Base-by-base conservation (phyloP, 2,329 filamentous ascomycete genomes). In the Trichoderma cornu-damae region DNA sequence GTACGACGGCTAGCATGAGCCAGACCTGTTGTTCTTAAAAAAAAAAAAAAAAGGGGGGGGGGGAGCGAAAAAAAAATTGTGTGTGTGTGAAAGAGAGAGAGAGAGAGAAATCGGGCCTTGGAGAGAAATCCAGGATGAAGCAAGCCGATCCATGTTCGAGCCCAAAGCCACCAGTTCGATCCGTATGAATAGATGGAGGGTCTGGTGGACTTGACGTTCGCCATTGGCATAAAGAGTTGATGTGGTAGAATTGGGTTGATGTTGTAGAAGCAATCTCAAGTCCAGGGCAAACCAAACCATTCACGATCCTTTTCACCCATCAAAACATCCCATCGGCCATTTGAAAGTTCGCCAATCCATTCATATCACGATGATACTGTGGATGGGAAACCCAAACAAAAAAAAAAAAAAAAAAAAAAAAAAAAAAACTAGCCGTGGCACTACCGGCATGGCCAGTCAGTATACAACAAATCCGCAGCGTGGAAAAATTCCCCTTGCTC, bases 131-230 rank as follows among this genome's bases (percentile, higher is more conserved):
- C 38, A 38, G 28, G 22, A 28, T 14, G 11, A 18, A 32, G 8
- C 22, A 30, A 16, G 34, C 20, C 24, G 20, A 53, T 35, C 49
- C 49, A 42, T 47, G 49, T 24, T 32, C n/a, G n/a, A 26, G 43
- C 11, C 11, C 28, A 22, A 52, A 58, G 34, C 43, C 49, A 53
- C 42, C 12, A 37, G 49, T 53, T 58, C 49, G 49, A 48, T 53
- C 42, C 35, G 56, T 49, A 53, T 48, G 42, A 58, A 37, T 34
- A 38, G 49, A 42, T 49, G 49, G 49, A n/a, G n/a, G 34, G 30
- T 26, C 16, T 40, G 28, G 16, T 42, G 24, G 26, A 30, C 43
- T 32, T 49, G 53, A 42, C 35, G 16, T n/a, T n/a, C 26, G 32
- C 16, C 32, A 47, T 38, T 38, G 28, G 9, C 28, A 6, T 30